A percentile compares a stretch with the other conserved stretches of the same genome.
Evolutionary conservation across 1,284 basidiomycete species (phyloP).

Genomic region (Gomphus sp.): DNA sequence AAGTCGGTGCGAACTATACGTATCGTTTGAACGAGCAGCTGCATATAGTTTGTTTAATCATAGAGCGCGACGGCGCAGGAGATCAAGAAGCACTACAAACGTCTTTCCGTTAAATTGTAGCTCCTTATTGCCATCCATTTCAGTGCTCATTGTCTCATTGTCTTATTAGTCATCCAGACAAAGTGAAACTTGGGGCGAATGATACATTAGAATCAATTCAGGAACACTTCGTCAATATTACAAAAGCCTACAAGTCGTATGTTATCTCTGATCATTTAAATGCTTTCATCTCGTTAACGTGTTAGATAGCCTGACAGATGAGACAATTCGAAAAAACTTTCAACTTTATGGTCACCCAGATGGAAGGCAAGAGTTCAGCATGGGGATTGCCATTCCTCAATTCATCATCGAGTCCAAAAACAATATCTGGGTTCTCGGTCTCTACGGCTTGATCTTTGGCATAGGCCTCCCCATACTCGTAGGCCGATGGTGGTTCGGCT

Average conservation of each 20-base stretch:
- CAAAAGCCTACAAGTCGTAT: slow-evolving; percentile 96
- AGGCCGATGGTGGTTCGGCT: slow-evolving; percentile 97
- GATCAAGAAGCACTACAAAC: slow-evolving; percentile 95
- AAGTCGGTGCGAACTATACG: slow-evolving; percentile 35
- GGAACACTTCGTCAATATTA: slow-evolving; percentile 85
- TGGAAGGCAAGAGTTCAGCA: slow-evolving; percentile 88
- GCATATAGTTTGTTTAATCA: background rate
- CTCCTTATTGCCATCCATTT: slow-evolving; percentile 21
- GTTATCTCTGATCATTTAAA: slow-evolving; percentile 18
- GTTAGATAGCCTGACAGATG: slow-evolving; percentile 73
- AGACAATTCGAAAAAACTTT: slow-evolving; percentile 87
- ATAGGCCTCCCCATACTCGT: slow-evolving; percentile 82
- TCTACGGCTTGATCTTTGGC: slow-evolving; percentile 86
- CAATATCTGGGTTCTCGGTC: slow-evolving; percentile 82
- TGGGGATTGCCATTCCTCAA: slow-evolving; percentile 92
- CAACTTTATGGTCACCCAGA: slow-evolving; percentile 94
- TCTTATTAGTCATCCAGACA: slow-evolving; percentile 83
- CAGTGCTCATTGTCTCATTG: background rate
- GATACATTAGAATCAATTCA: slow-evolving; percentile 88
- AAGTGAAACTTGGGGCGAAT: slow-evolving; percentile 77
- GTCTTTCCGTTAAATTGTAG: slow-evolving; percentile 83
- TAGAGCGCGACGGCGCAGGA: slow-evolving; percentile 75
- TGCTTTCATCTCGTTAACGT: slow-evolving; percentile 3
- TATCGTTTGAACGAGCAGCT: background rate
- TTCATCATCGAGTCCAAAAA: slow-evolving; percentile 94